Conservation (phyloP, 202 grass and related monocot species). For the Carex sylvatica region DNA sequence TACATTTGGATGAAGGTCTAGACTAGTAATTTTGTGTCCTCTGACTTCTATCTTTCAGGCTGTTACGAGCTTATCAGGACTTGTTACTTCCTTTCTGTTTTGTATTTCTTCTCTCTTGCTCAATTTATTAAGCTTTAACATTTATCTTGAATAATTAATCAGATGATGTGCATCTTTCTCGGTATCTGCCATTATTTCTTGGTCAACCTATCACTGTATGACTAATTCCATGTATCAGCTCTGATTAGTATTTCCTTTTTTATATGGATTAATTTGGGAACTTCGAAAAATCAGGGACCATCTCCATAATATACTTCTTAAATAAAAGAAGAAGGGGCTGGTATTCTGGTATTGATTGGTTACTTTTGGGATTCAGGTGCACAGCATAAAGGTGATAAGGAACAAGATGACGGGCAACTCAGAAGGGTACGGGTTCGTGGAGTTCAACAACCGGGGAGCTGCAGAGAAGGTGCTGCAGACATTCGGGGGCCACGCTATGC, state of each 20-base stretch:
- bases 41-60: neutral
- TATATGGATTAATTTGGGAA: neutral
- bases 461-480: conserved; percentile 83
- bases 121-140: neutral
- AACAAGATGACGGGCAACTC: conserved; percentile 90
- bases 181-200: neutral
- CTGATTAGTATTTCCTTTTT: neutral
- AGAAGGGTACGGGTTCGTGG: conserved; percentile 95
- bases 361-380: conserved; percentile 11
- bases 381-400: conserved; percentile 78
- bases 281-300: neutral
- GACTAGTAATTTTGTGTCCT: neutral
- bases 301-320: neutral
- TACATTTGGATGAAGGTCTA: neutral
- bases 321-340: neutral
- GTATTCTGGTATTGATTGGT: neutral
- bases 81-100: neutral
- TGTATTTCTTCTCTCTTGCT: neutral
- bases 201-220: neutral
- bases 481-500: conserved; percentile 88
- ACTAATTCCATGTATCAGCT: neutral
- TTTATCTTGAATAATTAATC: neutral
- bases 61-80: neutral
- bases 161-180: neutral
- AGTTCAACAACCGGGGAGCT: conserved; percentile 69